Evolutionary conservation across 2,329 filamentous ascomycete genomes (phyloP).

Genomic region (Fusarium sp.): DNA sequence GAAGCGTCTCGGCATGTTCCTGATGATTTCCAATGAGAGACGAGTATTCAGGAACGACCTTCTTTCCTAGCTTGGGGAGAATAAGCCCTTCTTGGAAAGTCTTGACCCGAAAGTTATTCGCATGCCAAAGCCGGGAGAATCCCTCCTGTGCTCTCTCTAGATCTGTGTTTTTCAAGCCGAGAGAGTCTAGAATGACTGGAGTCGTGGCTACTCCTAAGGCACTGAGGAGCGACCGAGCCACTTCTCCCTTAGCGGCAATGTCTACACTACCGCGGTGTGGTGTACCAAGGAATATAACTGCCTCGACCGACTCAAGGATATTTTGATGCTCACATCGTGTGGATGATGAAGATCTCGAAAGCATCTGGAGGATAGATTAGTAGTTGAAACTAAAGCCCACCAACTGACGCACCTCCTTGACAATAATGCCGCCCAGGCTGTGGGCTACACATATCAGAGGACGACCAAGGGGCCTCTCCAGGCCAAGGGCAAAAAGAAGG

Average conservation of each 20-base stretch:
- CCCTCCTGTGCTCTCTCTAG: neutral
- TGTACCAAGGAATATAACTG: neutral
- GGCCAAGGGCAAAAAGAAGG: fast-evolving
- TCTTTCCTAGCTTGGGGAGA: neutral
- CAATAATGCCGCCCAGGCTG: neutral
- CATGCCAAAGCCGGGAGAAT: neutral
- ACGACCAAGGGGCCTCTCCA: fast-evolving
- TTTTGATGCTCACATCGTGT: fast-evolving
- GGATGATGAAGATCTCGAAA: neutral
- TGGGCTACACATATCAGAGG: neutral
- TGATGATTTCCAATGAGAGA: neutral
- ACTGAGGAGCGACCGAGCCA: neutral
- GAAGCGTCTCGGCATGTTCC: neutral
- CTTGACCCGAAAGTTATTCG: neutral
- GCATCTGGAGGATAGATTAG: fast-evolving
- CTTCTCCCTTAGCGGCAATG: neutral
- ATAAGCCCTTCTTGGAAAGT: neutral
- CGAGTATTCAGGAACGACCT: neutral
- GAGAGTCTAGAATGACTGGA: neutral
- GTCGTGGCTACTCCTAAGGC: neutral
- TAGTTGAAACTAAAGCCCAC: fast-evolving
- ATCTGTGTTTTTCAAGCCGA: neutral
- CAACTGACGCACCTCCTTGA: neutral
- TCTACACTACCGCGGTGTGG: neutral
- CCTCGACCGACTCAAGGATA: neutral